Evolutionary conservation across 257 asterid genomes (phyloP), one percentile per base, ranked within the genome.

Genomic region (Solanum lycopersicoides): DNA sequence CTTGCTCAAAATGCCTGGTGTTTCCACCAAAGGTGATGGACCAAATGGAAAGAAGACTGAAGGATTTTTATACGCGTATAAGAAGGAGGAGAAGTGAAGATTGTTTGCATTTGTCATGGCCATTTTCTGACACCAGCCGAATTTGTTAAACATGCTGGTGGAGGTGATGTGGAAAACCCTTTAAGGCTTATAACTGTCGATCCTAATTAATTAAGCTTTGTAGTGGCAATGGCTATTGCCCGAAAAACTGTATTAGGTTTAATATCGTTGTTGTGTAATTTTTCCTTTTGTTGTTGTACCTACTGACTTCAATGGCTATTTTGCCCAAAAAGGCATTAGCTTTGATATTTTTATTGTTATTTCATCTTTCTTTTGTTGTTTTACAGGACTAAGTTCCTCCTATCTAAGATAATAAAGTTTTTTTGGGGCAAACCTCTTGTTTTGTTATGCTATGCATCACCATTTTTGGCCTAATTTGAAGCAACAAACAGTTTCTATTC

Each of bases 51-150:
- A 50, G 77, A 94, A 82, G 84, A 82, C 93, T 11, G 92, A 93
- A 7, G 99, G 99, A 13, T 92, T 95, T 86, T 87, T 96, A 84
- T 96, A 94, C 83, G 87, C 90, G 83, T 94, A 91, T 86, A 88
- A 59, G 83, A 94, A 87, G 41, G 7, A 35, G 39, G 39, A 35
- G 39, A 35, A 35, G 39, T 35, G 7, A 35, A 5, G 6, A 5
- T 5, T 35, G 37, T 35, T 35, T 35, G 37, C 5, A 35, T 4
- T 35, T 4, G 37, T 35, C 6, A 35, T 35, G 37, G 37, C 4
- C 5, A 35, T 35, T 35, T 35, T 35, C 91, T 35, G 37, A 4
- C 37, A 35, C 37, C 6, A 35, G 37, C 6, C 6, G 37, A 35
- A 35, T 35, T 35, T 35, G 37, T 35, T 35, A 35, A 4, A 35